These are phyloP conservation scores for Fraxinus sp. DNA, from an alignment of 305 asterid species.

Conservation along the genomic window DNA sequence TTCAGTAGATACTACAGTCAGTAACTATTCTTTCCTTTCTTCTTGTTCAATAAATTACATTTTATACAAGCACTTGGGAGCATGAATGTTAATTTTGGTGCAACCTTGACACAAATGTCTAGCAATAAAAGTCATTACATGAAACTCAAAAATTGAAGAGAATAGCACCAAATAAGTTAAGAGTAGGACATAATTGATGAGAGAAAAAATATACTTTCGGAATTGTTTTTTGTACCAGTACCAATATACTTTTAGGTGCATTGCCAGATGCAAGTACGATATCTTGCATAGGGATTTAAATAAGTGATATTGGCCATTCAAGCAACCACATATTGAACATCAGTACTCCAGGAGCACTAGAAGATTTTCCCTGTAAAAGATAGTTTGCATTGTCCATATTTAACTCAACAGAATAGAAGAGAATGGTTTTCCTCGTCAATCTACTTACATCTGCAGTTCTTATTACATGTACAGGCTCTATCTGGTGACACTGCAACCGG, in stretches of 20 bases:
- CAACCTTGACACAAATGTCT: background rate
- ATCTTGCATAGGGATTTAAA: background rate
- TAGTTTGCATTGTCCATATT: background rate
- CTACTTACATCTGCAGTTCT: conserved; percentile 2
- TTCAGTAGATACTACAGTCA: conserved; percentile 55
- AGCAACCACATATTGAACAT: background rate
- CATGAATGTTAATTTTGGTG: background rate
- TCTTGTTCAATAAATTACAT: background rate
- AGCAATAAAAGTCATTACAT: background rate
- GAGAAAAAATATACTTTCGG: background rate
- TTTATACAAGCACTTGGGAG: background rate
- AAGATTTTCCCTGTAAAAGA: background rate
- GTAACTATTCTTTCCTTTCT: conserved; percentile 18
- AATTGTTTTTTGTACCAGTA: background rate
- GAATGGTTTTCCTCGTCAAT: background rate
- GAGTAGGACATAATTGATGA: background rate
- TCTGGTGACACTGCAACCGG: conserved; percentile 49
- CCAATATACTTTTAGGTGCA: background rate
- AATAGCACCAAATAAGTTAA: background rate
- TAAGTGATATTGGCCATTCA: background rate
- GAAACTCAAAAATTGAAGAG: background rate
- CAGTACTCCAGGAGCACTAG: background rate
- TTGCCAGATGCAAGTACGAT: background rate
- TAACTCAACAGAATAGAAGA: background rate
- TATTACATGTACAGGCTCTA: conserved; percentile 40